These are phyloP conservation scores for Myxozyma melibiosi DNA, from an alignment of 805 yeast species.

Conservation along the genomic window DNA sequence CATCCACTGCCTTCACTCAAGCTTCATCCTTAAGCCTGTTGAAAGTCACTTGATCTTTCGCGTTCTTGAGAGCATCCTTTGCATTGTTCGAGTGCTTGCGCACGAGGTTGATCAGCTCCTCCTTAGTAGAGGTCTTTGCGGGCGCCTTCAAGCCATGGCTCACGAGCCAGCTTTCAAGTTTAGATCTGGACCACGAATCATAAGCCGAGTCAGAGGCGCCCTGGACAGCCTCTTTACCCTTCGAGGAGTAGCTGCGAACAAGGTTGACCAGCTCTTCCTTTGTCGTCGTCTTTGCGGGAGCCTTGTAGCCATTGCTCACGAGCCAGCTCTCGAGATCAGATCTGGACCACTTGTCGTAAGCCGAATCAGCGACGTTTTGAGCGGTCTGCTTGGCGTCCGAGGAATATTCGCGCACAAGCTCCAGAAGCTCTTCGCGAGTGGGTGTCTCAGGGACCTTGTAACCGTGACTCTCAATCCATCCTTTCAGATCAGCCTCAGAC, in stretches of 20 bases:
- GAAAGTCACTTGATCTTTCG: too few species aligned
- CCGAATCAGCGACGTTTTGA: constrained; percentile 33
- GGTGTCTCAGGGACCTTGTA: constrained; percentile 25
- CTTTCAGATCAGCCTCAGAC: constrained; percentile 33
- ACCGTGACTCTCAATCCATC: constrained; percentile 32
- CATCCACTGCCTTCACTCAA: too few species aligned
- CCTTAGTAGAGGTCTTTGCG: constrained; percentile 17
- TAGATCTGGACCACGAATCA: constrained; percentile 48
- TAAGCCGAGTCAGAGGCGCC: constrained; percentile 42
- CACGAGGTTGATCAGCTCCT: constrained; percentile 36
- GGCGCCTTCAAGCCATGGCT: constrained; percentile 42
- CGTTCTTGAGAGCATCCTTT: too few species aligned
- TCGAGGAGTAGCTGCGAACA: constrained; percentile 19
- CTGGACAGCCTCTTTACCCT: constrained; percentile 6
- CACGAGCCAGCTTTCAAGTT: constrained; percentile 49
- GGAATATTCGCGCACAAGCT: constrained; percentile 20
- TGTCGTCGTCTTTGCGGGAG: too few species aligned
- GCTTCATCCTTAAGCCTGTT: too few species aligned
- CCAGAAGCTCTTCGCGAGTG: constrained; percentile 17
- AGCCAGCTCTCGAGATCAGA: too few species aligned
- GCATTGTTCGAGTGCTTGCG: too few species aligned
- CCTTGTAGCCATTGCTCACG: too few species aligned
- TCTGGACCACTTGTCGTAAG: neutral
- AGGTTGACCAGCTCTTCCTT: constrained; percentile 11
- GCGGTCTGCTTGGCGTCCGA: neutral